phyloP scores from a whole-genome alignment of 2,329 filamentous ascomycete species.

The Arthrobotrys entomopaga region DNA sequence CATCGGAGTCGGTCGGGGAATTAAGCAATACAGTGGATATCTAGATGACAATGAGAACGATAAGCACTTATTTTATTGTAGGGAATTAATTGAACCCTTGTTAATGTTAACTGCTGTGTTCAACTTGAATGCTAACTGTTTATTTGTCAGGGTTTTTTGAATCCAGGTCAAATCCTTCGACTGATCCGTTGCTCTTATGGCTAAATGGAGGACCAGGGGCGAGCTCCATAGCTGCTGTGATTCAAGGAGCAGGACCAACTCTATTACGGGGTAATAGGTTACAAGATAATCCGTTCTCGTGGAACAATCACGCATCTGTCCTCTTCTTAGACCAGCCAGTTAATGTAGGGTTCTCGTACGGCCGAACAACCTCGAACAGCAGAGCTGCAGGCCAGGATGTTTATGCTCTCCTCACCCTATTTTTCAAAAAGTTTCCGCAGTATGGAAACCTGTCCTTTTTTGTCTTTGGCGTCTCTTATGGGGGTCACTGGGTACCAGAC shows the following conservation, averaged over 20 bases:
- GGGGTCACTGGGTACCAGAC: conserved; percentile 92
- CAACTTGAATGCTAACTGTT: conserved; percentile 13
- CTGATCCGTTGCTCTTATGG: conserved; percentile 93
- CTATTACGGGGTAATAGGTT: conserved; percentile 84
- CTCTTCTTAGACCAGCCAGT: conserved; percentile 99
- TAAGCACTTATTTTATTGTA: conserved; percentile 98
- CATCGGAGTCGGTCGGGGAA: conserved; percentile 82
- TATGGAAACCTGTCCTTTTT: conserved; percentile 96
- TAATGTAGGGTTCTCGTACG: conserved; percentile 98
- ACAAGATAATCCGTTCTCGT: conserved; percentile 86
- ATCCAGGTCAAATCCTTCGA: conserved; percentile 94
- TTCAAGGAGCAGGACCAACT: conserved; percentile 73
- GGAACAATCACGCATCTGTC: conserved; percentile 97
- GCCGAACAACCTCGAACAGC: conserved; percentile 85
- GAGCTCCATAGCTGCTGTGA: conserved; percentile 9
- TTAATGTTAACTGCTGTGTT: background rate
- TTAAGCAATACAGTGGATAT: conserved; percentile 99
- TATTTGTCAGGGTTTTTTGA: conserved; percentile 89
- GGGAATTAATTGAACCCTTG: conserved; percentile 61
- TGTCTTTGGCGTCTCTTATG: conserved; percentile 94
- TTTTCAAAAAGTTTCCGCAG: conserved; percentile 98
- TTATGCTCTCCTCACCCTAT: conserved; percentile 93
- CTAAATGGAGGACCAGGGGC: conserved; percentile 90
- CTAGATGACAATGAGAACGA: conserved; percentile 90
- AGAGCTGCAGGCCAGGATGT: conserved; percentile 96